Percentiles rank a stretch among this genome's conserved stretches.
Evolutionary conservation across 2,329 filamentous ascomycete genomes (phyloP).

Genomic region (Bipolaris bicolor): DNA sequence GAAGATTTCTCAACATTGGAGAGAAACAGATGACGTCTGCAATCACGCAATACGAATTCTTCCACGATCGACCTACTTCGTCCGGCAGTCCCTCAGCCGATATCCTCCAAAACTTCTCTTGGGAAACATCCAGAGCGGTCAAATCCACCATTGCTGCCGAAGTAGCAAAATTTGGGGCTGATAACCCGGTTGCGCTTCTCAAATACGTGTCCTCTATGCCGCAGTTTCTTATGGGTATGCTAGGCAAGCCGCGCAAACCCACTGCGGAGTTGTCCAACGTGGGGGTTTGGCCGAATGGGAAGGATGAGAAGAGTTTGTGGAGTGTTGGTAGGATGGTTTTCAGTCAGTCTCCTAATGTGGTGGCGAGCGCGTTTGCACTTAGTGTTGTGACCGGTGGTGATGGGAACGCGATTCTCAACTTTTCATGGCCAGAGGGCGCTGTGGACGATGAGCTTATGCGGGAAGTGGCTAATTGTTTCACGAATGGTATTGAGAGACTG

Average conservation of each 20-base stretch:
- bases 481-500: constrained; percentile 2
- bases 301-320: constrained; percentile 15
- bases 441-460: constrained; percentile 43
- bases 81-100: background rate
- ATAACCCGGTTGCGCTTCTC: constrained; percentile 48
- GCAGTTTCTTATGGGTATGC: constrained; percentile 44
- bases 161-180: constrained; percentile 29
- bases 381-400: constrained; percentile 54
- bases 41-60: constrained; percentile 19
- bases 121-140: constrained; percentile 26
- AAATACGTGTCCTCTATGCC: constrained; percentile 51
- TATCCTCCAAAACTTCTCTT: constrained; percentile 23
- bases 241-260: constrained; percentile 48
- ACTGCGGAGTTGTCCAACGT: constrained; percentile 57
- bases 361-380: constrained; percentile 48
- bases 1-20: background rate
- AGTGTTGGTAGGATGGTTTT: constrained; percentile 53
- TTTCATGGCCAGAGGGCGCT: constrained; percentile 52
- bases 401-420: constrained; percentile 50
- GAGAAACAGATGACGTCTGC: constrained; percentile 43
- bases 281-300: constrained; percentile 42
- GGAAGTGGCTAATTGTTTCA: constrained; percentile 22
- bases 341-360: constrained; percentile 52
- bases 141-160: constrained; percentile 21
- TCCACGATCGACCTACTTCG: constrained; percentile 14